Base-by-base conservation (phyloP, 495 filamentous ascomycete genomes). In the Choiromyces venosus region DNA sequence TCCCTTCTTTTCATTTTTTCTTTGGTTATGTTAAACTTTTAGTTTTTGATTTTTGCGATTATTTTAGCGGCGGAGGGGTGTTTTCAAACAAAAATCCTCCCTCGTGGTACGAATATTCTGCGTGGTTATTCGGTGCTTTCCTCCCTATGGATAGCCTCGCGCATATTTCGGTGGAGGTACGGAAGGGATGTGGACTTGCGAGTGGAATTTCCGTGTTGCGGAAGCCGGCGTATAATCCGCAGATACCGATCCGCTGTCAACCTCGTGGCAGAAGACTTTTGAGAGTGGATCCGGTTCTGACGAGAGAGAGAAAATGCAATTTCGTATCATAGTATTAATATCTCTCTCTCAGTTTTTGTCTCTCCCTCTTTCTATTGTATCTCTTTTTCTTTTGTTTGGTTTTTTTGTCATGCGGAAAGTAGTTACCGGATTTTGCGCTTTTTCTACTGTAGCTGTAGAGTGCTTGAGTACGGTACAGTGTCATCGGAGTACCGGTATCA, bases 171-270 rank as follows among this genome's bases (percentile, higher is more conserved):
- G 16, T 8, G 16, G 42, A 44, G 52, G 52, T 3, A 29, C 25
- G 10, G 10, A 0, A 61, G 52, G 52, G 9, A 61, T 12, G 52
- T 16, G 16, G 52, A 4, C 52, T 68, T 76, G 70, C 46, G 12
- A 66, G 42, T 67, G 74, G 46, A 64, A 61, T 76, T 77, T 69
- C 69, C 67, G 65, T 77, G 74, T 77, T 77, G 75, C 74, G 69
- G 70, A 70, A 77, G 70, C 66, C 70, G 71, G 75, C 74, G 70
- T 77, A 77, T 29, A 52, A 25, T 77, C 75, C 72, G 75, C 75
- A 73, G 73, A 76, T 64, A 77, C 21, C 73, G 66, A 77, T 77
- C 75, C 74, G 75, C 75, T 70, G 75, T 77, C 75, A 77, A 77
- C 74, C 75, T 77, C 75, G 75, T 77, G 74, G 75, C 69, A 36